phyloP scores from a whole-genome alignment of 495 filamentous ascomycete species.

The Clohesyomyces aquaticus region DNA sequence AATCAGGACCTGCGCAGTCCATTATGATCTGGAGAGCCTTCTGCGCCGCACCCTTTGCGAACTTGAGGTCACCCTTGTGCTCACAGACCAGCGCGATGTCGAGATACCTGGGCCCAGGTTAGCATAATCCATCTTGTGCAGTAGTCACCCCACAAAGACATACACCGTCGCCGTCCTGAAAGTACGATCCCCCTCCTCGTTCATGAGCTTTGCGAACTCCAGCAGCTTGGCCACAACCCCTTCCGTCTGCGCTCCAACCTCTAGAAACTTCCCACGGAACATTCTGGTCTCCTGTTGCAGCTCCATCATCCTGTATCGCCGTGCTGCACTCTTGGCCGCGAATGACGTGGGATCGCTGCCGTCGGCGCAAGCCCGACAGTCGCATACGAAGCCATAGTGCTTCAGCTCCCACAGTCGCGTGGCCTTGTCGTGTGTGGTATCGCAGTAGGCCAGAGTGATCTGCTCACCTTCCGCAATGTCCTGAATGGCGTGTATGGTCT shows the following conservation, averaged over 20 bases:
- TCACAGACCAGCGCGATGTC: conserved; percentile 34
- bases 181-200: conserved; percentile 27
- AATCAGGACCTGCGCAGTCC: conserved; percentile 24
- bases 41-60: conserved; percentile 4
- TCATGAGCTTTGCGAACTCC: conserved; percentile 20
- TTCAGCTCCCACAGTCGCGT: conserved; percentile 32
- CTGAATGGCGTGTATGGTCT: conserved; percentile 39
- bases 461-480: conserved; percentile 44
- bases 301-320: conserved; percentile 27
- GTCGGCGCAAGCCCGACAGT: conserved; percentile 40
- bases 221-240: conserved; percentile 15
- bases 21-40: conserved; percentile 21
- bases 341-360: conserved; percentile 13
- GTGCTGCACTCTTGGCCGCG: conserved; percentile 22
- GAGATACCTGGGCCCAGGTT: conserved; percentile 18
- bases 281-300: conserved; percentile 5
- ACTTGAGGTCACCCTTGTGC: conserved; percentile 8
- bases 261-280: conserved; percentile 4
- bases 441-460: conserved; percentile 41
- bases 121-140: no score
- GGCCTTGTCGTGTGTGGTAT: conserved; percentile 18
- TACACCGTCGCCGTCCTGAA: conserved; percentile 19
- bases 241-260: not conserved
- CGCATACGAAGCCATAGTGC: conserved; percentile 41
- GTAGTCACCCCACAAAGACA: conserved; percentile 8